Evolutionary conservation across 2,329 filamentous ascomycete genomes (phyloP).

Genomic region (Teratosphaeriaceae sp.): DNA sequence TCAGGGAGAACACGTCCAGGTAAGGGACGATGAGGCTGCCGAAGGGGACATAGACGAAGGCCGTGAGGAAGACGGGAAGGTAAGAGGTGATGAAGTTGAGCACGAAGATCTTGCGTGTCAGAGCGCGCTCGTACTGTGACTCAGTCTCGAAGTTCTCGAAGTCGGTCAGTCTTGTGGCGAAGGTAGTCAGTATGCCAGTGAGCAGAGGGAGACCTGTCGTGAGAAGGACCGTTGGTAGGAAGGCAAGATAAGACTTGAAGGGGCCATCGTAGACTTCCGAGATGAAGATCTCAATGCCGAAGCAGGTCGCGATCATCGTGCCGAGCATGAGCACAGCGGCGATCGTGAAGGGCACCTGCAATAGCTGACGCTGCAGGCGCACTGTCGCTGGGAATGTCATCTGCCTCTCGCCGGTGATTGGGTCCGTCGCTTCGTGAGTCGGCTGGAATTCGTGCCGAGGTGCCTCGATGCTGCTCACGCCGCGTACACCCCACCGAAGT

Average conservation of each 20-base stretch:
- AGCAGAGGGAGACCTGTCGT: slow-evolving; percentile 74
- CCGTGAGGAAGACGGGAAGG: slow-evolving; percentile 82
- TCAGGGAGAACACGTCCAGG: slow-evolving; percentile 71
- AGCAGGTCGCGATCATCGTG: slow-evolving; percentile 75
- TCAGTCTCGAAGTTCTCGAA: slow-evolving; percentile 90
- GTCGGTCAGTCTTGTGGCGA: slow-evolving; percentile 71
- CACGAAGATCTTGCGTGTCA: slow-evolving; percentile 90
- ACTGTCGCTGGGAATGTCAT: slow-evolving; percentile 70
- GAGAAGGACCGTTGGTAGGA: slow-evolving; percentile 83
- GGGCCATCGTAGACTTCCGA: slow-evolving; percentile 88
- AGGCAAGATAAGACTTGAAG: slow-evolving; percentile 77
- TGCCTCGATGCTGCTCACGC: slow-evolving; percentile 73
- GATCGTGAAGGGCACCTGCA: slow-evolving; percentile 80
- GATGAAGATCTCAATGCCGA: slow-evolving; percentile 92
- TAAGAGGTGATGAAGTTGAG: slow-evolving; percentile 97
- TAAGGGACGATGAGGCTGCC: slow-evolving; percentile 77
- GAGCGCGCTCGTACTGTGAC: slow-evolving; percentile 72
- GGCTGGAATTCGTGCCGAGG: slow-evolving; percentile 71
- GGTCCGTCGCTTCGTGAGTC: slow-evolving; percentile 70
- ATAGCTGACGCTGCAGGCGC: slow-evolving; percentile 66
- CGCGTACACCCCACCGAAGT: slow-evolving; percentile 81
- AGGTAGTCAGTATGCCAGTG: slow-evolving; percentile 63
- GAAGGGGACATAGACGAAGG: slow-evolving; percentile 92
- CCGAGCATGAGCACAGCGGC: slow-evolving; percentile 67
- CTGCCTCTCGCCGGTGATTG: slow-evolving; percentile 72